These are phyloP conservation scores for Cardamine resedifolia DNA, from an alignment of 345 rosid genomes.

Conservation along the genomic window DNA sequence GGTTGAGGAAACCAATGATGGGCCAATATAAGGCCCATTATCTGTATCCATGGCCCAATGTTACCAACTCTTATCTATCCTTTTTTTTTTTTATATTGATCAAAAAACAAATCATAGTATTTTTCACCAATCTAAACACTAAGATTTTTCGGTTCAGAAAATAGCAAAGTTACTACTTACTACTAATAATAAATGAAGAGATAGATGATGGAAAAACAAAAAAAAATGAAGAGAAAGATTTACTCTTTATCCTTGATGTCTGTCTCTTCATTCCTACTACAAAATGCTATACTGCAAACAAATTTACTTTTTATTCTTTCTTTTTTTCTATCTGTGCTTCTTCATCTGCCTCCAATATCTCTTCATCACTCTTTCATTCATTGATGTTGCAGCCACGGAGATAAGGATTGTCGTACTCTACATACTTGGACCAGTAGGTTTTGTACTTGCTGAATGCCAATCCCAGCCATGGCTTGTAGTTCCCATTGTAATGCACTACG, in stretches of 20 bases:
- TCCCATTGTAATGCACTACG: slow-evolving; percentile 94
- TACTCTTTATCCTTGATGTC: too few species aligned
- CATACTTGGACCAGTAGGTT: slow-evolving; percentile 83
- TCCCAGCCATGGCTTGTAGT: slow-evolving; percentile 97
- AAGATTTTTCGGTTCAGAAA: too few species aligned
- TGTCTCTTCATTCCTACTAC: too few species aligned
- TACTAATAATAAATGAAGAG: too few species aligned
- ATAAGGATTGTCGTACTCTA: slow-evolving; percentile 67
- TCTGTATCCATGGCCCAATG: background rate
- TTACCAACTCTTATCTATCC: background rate
- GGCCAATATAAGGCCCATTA: background rate
- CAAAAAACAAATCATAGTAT: too few species aligned
- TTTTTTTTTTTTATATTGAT: too few species aligned
- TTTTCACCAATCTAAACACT: too few species aligned
- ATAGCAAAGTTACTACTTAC: too few species aligned
- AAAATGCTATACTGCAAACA: background rate
- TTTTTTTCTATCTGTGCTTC: background rate
- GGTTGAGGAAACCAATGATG: background rate
- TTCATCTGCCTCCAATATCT: background rate
- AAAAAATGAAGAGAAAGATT: too few species aligned
- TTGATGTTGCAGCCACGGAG: slow-evolving; percentile 65
- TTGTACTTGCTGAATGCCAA: slow-evolving; percentile 86
- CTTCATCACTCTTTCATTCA: slow-evolving; percentile 11
- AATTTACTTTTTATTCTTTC: background rate
- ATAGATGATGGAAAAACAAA: too few species aligned